Conservation (phyloP, 305 asterid species). For the Monarda citriodora region DNA sequence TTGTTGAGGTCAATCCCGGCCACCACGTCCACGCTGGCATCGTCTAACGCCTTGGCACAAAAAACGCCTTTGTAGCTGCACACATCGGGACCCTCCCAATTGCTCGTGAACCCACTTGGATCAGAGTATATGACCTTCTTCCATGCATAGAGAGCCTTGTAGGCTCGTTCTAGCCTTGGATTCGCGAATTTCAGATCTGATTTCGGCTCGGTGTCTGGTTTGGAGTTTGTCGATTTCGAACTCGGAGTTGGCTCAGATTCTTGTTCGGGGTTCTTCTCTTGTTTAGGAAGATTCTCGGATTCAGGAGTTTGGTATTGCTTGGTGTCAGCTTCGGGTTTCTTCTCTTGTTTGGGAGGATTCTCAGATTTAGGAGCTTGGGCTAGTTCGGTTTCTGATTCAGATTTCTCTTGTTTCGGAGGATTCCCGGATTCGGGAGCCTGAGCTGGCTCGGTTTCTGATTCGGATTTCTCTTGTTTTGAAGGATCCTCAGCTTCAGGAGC, state of each 20-base stretch:
- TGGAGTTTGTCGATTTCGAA: no score
- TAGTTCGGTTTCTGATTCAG: neutral
- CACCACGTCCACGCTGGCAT: constrained; percentile 52
- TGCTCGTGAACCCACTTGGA: constrained; percentile 48
- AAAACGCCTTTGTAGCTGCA: constrained; percentile 68
- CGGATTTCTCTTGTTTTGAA: neutral
- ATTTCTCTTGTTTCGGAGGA: neutral
- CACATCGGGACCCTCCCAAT: constrained; percentile 73
- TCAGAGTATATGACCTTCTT: constrained; percentile 55
- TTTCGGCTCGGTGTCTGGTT: neutral
- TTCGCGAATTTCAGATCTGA: constrained; percentile 24
- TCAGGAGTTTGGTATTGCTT: neutral
- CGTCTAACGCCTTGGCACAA: constrained; percentile 57
- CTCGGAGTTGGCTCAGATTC: neutral
- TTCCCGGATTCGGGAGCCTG: neutral
- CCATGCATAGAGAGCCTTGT: constrained; percentile 63
- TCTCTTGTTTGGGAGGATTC: no score
- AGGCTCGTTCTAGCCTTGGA: constrained; percentile 47
- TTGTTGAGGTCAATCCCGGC: constrained; percentile 81
- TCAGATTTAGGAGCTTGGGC: neutral
- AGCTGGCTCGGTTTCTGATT: neutral
- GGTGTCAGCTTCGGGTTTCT: neutral
- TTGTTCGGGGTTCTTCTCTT: neutral
- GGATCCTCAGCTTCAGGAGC: no score
- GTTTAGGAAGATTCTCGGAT: no score